Evolutionary conservation across 163 green algal genomes (phyloP).

Genomic region (Chlamydomonas reinhardtii): DNA sequence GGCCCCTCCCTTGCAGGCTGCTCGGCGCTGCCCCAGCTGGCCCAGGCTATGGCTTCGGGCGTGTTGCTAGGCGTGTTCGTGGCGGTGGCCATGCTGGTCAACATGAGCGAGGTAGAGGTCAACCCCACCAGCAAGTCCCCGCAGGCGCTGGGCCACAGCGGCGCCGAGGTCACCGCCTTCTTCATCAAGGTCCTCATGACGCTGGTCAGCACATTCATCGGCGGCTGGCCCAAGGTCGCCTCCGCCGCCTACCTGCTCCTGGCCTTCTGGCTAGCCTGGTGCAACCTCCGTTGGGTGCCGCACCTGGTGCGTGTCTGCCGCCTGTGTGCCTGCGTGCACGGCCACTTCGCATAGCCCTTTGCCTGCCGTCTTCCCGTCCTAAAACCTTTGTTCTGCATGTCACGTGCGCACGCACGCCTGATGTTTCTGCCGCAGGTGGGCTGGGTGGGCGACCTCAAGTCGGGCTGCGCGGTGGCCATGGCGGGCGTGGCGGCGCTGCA

Average conservation of each 20-base stretch:
- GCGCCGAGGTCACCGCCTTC: background rate
- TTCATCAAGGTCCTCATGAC: background rate
- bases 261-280: background rate
- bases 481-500: slow-evolving; percentile 8
- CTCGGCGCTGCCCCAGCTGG: background rate
- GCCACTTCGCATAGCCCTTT: too few relatives aligned
- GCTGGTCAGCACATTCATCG: background rate
- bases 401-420: too few relatives aligned
- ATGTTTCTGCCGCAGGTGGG: background rate
- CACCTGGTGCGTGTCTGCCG: too few relatives aligned
- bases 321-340: background rate
- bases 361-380: too few relatives aligned
- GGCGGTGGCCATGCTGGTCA: background rate
- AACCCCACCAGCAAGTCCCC: background rate
- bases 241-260: background rate
- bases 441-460: slow-evolving; percentile 36
- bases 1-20: background rate
- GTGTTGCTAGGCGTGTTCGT: background rate
- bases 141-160: background rate
- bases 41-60: background rate
- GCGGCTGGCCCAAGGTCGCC: background rate
- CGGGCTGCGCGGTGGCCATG: slow-evolving; percentile 13
- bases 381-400: too few relatives aligned
- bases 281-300: background rate
- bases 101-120: background rate